Conservation (phyloP, 2,329 filamentous ascomycete genomes). For the Fusarium domesticum region DNA sequence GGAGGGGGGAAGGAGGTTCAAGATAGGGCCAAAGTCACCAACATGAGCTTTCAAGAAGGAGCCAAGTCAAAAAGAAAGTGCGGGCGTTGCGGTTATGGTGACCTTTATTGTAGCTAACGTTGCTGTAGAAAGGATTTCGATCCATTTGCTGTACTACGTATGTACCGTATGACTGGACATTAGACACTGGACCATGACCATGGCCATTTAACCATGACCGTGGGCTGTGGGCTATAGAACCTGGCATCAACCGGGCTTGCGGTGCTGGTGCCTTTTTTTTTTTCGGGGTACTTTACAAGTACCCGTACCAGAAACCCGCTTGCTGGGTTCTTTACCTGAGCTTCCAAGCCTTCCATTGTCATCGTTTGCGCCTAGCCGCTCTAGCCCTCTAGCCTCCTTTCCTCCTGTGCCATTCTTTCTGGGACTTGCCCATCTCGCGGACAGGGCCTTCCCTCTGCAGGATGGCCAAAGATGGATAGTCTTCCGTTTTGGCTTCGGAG, state of each 20-base stretch:
- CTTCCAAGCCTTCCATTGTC: background rate
- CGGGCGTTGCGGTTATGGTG: conserved; percentile 20
- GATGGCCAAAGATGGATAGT: background rate
- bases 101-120: conserved; percentile 22
- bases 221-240: too few species aligned
- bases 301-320: conserved; percentile 9
- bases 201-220: conserved; percentile 23
- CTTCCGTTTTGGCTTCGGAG: conserved; percentile 1
- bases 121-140: conserved; percentile 6
- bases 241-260: conserved; percentile 18
- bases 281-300: conserved; percentile 9
- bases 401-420: background rate
- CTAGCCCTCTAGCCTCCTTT: background rate
- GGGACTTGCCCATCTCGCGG: background rate
- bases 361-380: background rate
- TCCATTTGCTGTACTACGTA: conserved; percentile 10
- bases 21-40: conserved; percentile 2
- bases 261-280: conserved; percentile 23
- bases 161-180: conserved; percentile 27
- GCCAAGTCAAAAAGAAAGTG: conserved; percentile 15
- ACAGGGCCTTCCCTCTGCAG: too few species aligned
- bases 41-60: conserved; percentile 4
- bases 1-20: background rate
- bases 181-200: background rate
- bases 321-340: background rate